Percentiles rank a stretch among this genome's conserved stretches.
Conservation (phyloP, 257 asterid species). For the Penstemon davidsonii region DNA sequence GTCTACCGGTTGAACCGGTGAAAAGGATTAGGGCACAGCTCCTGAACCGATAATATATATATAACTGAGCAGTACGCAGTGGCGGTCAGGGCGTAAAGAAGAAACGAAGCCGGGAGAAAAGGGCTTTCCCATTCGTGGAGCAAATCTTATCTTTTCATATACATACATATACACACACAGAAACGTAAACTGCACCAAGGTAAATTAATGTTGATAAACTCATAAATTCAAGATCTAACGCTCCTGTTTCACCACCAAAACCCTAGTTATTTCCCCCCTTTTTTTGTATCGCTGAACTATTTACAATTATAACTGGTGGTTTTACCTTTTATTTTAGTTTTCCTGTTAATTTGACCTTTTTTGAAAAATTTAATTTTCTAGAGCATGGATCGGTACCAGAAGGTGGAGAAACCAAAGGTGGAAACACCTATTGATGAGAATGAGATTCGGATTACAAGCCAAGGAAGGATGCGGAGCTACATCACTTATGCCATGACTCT, state of each 20-base stretch:
- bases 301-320: too few species aligned
- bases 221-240: too few species aligned
- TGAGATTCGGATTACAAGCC: conserved; percentile 78
- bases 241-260: too few species aligned
- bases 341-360: too few species aligned
- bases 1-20: conserved; percentile 37
- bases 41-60: conserved; percentile 35
- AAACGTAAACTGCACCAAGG: not conserved
- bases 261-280: too few species aligned
- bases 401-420: conserved; percentile 66
- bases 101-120: conserved; percentile 59
- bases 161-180: not conserved
- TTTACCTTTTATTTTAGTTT: too few species aligned
- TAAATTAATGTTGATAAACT: too few species aligned
- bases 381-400: conserved; percentile 74
- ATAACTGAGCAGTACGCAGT: not conserved
- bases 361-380: not conserved
- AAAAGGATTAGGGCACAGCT: conserved; percentile 31
- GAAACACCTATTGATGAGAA: conserved; percentile 63
- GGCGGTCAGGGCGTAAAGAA: conserved; percentile 44
- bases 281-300: too few species aligned
- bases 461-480: conserved; percentile 71
- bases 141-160: conserved; percentile 6
- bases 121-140: conserved; percentile 45
- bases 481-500: conserved; percentile 60